Base-by-base conservation (phyloP, 192 early-diverging fungal genomes). In the Phlyctochytrium planicorne region DNA sequence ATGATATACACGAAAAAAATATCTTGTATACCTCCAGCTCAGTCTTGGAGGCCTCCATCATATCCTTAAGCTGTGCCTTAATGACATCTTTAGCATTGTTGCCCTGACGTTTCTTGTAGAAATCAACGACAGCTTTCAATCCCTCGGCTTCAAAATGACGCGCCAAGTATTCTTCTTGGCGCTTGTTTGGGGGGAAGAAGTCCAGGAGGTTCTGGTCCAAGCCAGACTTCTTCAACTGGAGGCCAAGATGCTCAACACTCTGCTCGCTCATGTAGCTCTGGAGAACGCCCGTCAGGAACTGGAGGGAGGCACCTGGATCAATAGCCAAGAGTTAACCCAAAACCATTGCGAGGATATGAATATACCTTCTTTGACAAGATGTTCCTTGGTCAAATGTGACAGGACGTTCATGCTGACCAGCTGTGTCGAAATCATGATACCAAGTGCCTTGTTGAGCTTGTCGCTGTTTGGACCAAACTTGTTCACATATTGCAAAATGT, bases 91-190 rank as follows among this genome's bases (percentile, higher is more conserved):
- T 94, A 66, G 80, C 75, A 37, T 81, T 78, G 37, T 80, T 81
- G 36, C 84, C 85, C 75, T 90, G 89, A 30, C 87, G 83, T 68
- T 88, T 89, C 55, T 81, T 88, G 72, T 91, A 87, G 80, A 90
- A 91, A 52, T 89, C 90, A 30, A 92, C 90, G 27, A 98, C 74
- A 59, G 87, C 84, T 76, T 93, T 92, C 87, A 98, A 87, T 37
- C 93, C 94, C 71, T 94, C 90, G 53, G 88, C 91, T 75, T 94
- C 91, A 81, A 96, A 96, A 79, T 98, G 94, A 50, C 90, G 89
- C 55, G 86, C 87, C 69, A 98, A 85, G 75, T 89, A 89, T 62
- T 94, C 92, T 64, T 91, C 90, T 71, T 89, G 86, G 67, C 93
- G 88, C 80, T 94, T 94, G 76, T 87, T 91, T 53, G 88, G 88